Percentiles rank a stretch among this genome's conserved stretches.
These are phyloP conservation scores for Monilinia aucupariae DNA, from an alignment of 2,329 filamentous ascomycete species.

Conservation along the genomic window DNA sequence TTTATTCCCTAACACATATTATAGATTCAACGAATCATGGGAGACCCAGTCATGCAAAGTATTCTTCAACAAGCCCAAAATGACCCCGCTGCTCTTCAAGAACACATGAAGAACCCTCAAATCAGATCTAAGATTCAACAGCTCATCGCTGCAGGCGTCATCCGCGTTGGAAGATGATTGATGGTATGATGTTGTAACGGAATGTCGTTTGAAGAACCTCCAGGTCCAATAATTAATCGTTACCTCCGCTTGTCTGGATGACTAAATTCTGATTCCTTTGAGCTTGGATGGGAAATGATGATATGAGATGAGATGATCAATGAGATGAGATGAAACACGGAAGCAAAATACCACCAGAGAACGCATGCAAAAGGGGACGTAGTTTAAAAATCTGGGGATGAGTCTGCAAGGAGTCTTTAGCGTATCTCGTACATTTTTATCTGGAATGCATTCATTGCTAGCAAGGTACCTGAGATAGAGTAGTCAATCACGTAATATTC, in stretches of 20 bases:
- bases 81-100: slow-evolving; percentile 84
- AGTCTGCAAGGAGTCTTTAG: background rate
- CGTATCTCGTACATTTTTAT: background rate
- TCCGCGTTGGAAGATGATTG: slow-evolving; percentile 58
- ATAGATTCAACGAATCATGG: slow-evolving; percentile 79
- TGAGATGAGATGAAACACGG: background rate
- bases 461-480: background rate
- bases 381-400: background rate
- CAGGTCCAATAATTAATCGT: slow-evolving; percentile 8
- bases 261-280: background rate
- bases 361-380: slow-evolving; percentile 3
- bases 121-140: slow-evolving; percentile 80
- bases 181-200: slow-evolving; percentile 1
- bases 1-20: slow-evolving; percentile 20
- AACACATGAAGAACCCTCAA: slow-evolving; percentile 91
- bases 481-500: slow-evolving; percentile 7
- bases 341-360: slow-evolving; percentile 7
- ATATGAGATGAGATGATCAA: background rate
- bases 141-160: slow-evolving; percentile 64
- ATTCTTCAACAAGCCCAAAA: slow-evolving; percentile 95
- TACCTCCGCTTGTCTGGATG: background rate
- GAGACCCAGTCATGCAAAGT: slow-evolving; percentile 95
- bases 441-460: background rate
- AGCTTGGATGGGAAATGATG: background rate
- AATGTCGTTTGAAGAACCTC: background rate